Percentiles rank a stretch among this genome's conserved stretches.
These are phyloP conservation scores for Balamuthia mandrillaris DNA, from an alignment of 208 protist genomes.

Conservation along the genomic window DNA sequence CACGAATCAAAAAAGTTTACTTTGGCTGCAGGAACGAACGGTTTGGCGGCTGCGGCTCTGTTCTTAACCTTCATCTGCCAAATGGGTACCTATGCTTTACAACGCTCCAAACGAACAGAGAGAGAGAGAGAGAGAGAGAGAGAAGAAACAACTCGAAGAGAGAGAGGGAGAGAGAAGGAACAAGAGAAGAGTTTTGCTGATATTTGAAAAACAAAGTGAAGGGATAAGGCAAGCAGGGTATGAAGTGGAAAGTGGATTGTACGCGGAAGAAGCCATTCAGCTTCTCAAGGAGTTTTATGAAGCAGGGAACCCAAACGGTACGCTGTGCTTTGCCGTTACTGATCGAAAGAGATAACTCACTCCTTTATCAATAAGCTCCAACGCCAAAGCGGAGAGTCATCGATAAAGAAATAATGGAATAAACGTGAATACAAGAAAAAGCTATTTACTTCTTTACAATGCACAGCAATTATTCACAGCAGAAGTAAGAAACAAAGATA, in stretches of 20 bases:
- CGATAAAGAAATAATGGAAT: too few relatives aligned
- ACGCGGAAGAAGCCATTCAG: conserved; percentile 21
- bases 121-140: neutral
- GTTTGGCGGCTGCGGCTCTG: conserved; percentile 91
- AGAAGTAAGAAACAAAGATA: too few relatives aligned
- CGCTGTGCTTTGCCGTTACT: too few relatives aligned
- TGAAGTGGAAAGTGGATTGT: conserved; percentile 10
- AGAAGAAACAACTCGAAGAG: neutral
- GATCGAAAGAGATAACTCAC: too few relatives aligned
- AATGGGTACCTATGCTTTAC: too few relatives aligned
- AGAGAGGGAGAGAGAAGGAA: neutral
- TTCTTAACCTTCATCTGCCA: conserved; percentile 79
- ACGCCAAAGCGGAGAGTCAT: too few relatives aligned
- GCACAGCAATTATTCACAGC: too few relatives aligned
- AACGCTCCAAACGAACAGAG: too few relatives aligned
- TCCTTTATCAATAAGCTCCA: too few relatives aligned
- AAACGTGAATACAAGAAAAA: too few relatives aligned
- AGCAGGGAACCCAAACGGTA: conserved; percentile 23
- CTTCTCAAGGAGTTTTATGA: conserved; percentile 33
- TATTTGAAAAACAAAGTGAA: neutral
- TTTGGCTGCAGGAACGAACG: conserved; percentile 90
- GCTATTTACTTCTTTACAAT: too few relatives aligned
- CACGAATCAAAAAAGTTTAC: conserved; percentile 65
- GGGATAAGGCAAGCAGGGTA: neutral
- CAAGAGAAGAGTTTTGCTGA: neutral